phyloP scores from a whole-genome alignment of 1,284 basidiomycete species.

The Cerrena zonata region DNA sequence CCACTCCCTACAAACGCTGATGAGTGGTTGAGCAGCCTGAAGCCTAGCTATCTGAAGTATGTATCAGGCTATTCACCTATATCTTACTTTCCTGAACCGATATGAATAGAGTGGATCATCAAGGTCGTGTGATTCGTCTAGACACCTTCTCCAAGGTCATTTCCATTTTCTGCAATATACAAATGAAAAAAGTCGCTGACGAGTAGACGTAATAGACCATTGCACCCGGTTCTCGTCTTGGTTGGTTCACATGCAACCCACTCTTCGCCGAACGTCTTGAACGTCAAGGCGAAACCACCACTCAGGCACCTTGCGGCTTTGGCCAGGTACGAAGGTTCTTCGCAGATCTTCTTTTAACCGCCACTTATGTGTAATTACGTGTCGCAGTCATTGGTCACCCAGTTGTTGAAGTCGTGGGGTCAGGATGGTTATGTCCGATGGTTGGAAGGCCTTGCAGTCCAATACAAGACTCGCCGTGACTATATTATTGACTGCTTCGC shows the following conservation, averaged over 20 bases:
- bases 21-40: conserved; percentile 48
- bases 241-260: conserved; percentile 74
- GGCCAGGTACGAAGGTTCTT: conserved; percentile 40
- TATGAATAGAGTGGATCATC: conserved; percentile 51
- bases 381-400: conserved; percentile 43
- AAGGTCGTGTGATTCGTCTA: conserved; percentile 74
- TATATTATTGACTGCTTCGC: conserved; percentile 52
- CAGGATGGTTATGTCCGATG: conserved; percentile 71
- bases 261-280: conserved; percentile 71
- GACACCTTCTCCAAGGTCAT: conserved; percentile 80
- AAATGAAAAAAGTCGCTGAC: background rate
- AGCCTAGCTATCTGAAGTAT: conserved; percentile 65
- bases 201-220: conserved; percentile 54
- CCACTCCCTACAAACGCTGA: conserved; percentile 27
- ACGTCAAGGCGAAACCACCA: conserved; percentile 65
- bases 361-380: conserved; percentile 30
- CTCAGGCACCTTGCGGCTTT: conserved; percentile 73
- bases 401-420: conserved; percentile 63
- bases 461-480: conserved; percentile 57
- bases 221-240: conserved; percentile 71
- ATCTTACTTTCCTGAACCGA: conserved; percentile 14
- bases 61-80: conserved; percentile 10
- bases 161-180: too few species aligned
- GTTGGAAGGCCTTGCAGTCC: conserved; percentile 56
- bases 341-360: background rate